Conservation (phyloP, 495 filamentous ascomycete species). For the Neurospora intermedia region DNA sequence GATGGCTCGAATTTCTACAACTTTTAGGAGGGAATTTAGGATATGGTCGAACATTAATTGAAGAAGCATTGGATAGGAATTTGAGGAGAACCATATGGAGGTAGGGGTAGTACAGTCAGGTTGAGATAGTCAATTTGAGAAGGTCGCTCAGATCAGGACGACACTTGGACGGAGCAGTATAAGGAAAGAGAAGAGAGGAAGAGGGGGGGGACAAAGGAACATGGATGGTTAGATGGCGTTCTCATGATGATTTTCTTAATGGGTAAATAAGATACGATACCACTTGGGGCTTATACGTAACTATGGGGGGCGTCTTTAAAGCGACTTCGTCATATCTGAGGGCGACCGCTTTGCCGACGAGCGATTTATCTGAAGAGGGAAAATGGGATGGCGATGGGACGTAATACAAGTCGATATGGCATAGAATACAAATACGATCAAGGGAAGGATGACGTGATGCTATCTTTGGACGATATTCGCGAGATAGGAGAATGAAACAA, state of each 20-base stretch:
- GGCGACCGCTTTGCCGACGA: not conserved
- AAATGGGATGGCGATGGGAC: not conserved
- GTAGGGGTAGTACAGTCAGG: not conserved
- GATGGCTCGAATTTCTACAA: constrained; percentile 17
- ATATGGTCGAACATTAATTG: not conserved
- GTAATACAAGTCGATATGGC: not conserved
- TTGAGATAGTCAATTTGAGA: not conserved
- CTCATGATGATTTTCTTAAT: not conserved
- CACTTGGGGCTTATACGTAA: not conserved
- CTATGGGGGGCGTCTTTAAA: not conserved
- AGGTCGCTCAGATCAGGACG: not conserved
- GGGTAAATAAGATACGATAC: not conserved
- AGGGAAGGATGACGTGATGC: not conserved
- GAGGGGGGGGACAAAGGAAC: not conserved
- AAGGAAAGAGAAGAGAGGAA: not conserved
- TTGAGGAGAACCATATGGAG: not conserved
- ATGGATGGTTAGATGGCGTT: not conserved
- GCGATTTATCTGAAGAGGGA: not conserved
- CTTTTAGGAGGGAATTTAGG: constrained; percentile 8
- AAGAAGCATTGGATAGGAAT: not conserved
- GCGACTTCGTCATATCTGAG: not conserved
- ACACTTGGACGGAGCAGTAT: not conserved
- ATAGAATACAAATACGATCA: not conserved
- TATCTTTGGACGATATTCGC: not conserved
- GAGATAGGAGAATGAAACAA: no score